A percentile compares a stretch with the other conserved stretches of the same genome.
phyloP scores from a whole-genome alignment of 75 land plant genomes.

The Azolla pinnata region DNA sequence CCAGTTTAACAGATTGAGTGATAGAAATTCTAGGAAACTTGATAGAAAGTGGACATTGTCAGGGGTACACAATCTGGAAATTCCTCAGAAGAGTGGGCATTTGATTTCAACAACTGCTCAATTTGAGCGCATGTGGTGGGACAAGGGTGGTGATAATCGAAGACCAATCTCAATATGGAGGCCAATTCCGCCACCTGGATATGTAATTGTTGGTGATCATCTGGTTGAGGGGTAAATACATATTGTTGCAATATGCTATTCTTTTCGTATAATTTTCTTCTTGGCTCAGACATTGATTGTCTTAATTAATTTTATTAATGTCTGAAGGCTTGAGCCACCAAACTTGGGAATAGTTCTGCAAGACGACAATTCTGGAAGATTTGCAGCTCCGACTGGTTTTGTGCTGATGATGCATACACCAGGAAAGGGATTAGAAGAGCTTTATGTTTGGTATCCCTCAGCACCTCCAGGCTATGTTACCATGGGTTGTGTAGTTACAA shows the following conservation, averaged over 20 bases:
- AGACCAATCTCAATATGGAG: slow-evolving; percentile 85
- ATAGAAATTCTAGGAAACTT: neutral
- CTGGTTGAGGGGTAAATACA: slow-evolving; percentile 78
- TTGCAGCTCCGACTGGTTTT: slow-evolving; percentile 71
- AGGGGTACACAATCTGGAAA: slow-evolving; percentile 46
- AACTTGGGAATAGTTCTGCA: slow-evolving; percentile 58
- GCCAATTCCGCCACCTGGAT: slow-evolving; percentile 73
- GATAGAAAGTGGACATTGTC: slow-evolving; percentile 17
- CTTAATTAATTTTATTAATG: neutral
- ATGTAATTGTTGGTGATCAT: slow-evolving; percentile 76
- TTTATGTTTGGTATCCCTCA: slow-evolving; percentile 77
- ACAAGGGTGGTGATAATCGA: slow-evolving; percentile 68
- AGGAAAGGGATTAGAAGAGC: slow-evolving; percentile 70
- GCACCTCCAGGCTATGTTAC: slow-evolving; percentile 93
- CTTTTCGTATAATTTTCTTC: neutral
- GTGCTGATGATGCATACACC: slow-evolving; percentile 55
- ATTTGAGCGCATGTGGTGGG: slow-evolving; percentile 97
- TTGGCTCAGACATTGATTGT: neutral
- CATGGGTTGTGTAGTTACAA: slow-evolving; percentile 74
- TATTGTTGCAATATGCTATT: neutral
- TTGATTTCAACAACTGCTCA: slow-evolving; percentile 66
- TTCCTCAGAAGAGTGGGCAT: slow-evolving; percentile 39
- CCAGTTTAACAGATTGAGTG: neutral
- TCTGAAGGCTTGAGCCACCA: slow-evolving; percentile 84
- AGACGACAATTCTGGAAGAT: slow-evolving; percentile 54